These are phyloP conservation scores for Candida sanyaensis DNA, from an alignment of 1,139 yeast genomes.

Conservation along the genomic window DNA sequence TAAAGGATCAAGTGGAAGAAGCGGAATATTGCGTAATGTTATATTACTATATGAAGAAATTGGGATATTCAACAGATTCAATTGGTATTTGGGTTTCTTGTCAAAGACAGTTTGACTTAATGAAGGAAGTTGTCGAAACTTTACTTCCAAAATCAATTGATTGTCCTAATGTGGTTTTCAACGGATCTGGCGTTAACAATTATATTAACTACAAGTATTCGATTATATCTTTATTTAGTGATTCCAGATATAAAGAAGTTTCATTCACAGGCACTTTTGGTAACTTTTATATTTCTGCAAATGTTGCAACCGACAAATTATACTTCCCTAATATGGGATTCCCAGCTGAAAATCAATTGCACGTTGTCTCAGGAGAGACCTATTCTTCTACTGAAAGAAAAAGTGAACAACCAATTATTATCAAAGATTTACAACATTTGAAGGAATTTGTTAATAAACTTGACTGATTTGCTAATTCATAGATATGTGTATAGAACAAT, in stretches of 20 bases:
- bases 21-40: conserved; percentile 54
- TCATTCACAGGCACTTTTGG: conserved; percentile 5
- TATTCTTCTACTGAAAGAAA: conserved; percentile 2
- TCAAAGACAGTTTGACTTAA: conserved; percentile 31
- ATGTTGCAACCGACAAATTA: conserved; percentile 1
- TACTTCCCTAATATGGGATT: background rate
- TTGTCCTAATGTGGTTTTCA: conserved; percentile 10
- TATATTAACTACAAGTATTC: conserved; percentile 8
- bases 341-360: conserved; percentile 1
- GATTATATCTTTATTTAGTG: conserved; percentile 10
- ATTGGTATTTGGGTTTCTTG: conserved; percentile 47
- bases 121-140: conserved; percentile 2
- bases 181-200: conserved; percentile 8
- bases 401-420: background rate
- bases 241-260: conserved; percentile 6
- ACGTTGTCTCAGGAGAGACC: conserved; percentile 7
- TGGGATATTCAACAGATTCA: conserved; percentile 42
- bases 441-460: background rate
- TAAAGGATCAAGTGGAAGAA: conserved; percentile 39
- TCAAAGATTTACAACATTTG: background rate
- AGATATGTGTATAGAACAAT: background rate
- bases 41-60: conserved; percentile 47
- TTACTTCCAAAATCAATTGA: background rate
- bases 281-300: conserved; percentile 8
- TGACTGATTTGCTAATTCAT: background rate